These are phyloP conservation scores for Ophiosphaerella herpotricha DNA, from an alignment of 2,329 filamentous ascomycete genomes.

Conservation along the genomic window DNA sequence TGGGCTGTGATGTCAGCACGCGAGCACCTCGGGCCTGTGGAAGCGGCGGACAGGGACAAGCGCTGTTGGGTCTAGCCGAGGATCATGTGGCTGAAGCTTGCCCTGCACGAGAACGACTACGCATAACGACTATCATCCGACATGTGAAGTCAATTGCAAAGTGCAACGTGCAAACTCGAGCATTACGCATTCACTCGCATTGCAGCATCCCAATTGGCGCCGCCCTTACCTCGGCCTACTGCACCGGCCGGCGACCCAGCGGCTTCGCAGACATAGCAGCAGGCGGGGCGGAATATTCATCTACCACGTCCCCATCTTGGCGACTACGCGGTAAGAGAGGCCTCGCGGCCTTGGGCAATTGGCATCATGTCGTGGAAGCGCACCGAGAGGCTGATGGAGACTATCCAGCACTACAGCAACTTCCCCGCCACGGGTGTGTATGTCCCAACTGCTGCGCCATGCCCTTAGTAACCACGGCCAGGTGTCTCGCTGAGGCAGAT, in stretches of 20 bases:
- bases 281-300: slow-evolving; percentile 32
- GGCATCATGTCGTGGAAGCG: slow-evolving; percentile 89
- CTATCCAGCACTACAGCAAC: slow-evolving; percentile 94
- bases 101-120: background rate
- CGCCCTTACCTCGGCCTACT: slow-evolving; percentile 34
- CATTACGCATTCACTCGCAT: too few relatives aligned
- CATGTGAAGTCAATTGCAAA: background rate
- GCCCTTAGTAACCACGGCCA: slow-evolving; percentile 24
- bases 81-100: slow-evolving; percentile 28
- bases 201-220: background rate
- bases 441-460: background rate
- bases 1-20: slow-evolving; percentile 7
- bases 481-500: slow-evolving; percentile 85
- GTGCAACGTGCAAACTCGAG: background rate
- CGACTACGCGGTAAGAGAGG: slow-evolving; percentile 34
- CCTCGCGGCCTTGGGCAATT: slow-evolving; percentile 43
- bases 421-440: slow-evolving; percentile 96
- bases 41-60: slow-evolving; percentile 16
- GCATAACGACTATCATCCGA: too few relatives aligned
- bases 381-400: slow-evolving; percentile 89
- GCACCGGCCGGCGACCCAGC: slow-evolving; percentile 30
- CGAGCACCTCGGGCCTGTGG: slow-evolving; percentile 33
- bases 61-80: slow-evolving; percentile 19
- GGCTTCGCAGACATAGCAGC: slow-evolving; percentile 20
- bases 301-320: slow-evolving; percentile 41